Percentiles rank a stretch among this genome's conserved stretches.
Evolutionary conservation across 768 basidiomycete species (phyloP).

Genomic region (Mycena indigotica): DNA sequence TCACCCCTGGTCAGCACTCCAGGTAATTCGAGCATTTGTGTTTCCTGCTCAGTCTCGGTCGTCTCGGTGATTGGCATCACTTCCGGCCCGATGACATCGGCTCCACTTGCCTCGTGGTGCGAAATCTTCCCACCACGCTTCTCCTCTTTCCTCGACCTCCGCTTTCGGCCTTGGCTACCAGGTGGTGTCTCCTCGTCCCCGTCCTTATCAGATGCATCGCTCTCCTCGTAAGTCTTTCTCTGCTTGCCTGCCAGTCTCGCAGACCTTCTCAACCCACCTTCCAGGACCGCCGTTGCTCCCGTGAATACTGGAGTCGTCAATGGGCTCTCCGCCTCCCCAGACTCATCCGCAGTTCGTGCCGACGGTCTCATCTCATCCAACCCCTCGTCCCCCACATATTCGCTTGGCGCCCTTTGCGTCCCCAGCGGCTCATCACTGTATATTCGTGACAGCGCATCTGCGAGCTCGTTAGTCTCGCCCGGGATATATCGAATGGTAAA

Average conservation of each 20-base stretch:
- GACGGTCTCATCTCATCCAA: slow-evolving; percentile 11
- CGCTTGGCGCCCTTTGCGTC: too few species aligned
- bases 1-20: not conserved
- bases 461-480: slow-evolving; percentile 26
- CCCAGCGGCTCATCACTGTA: slow-evolving; percentile 33
- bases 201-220: too few species aligned
- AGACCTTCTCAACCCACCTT: not conserved
- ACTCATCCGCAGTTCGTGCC: slow-evolving; percentile 17
- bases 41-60: too few species aligned
- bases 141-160: too few species aligned
- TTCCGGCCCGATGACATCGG: too few species aligned
- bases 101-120: too few species aligned
- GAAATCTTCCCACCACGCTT: too few species aligned
- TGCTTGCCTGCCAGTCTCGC: not conserved
- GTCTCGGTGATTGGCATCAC: too few species aligned
- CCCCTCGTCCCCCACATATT: slow-evolving; percentile 29
- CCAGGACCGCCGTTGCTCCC: slow-evolving; percentile 7
- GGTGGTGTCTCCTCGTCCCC: too few species aligned
- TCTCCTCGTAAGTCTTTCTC: too few species aligned
- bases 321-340: slow-evolving; percentile 10
- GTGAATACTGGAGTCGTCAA: slow-evolving; percentile 11
- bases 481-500: slow-evolving; percentile 11
- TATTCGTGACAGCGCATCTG: slow-evolving; percentile 35
- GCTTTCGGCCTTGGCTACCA: too few species aligned
- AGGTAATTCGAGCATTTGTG: not conserved